phyloP scores from a whole-genome alignment of 768 basidiomycete species.

The Pulveroboletus frians region DNA sequence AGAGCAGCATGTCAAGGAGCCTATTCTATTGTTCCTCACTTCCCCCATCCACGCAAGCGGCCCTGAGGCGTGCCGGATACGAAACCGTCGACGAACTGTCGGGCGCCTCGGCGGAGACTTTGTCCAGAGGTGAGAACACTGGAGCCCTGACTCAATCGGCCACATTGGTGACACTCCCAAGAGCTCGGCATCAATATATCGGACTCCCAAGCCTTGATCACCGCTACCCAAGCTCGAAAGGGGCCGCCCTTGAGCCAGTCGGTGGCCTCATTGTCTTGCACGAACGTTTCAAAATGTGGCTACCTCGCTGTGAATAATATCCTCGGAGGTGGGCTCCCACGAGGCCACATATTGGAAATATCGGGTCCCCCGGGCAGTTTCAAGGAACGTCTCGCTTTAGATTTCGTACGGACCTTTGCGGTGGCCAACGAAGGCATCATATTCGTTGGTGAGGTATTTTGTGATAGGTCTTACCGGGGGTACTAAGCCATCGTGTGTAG shows the following conservation, averaged over 20 bases:
- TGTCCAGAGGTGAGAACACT: slow-evolving; percentile 45
- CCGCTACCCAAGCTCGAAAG: slow-evolving; percentile 34
- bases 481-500: slow-evolving; percentile 24
- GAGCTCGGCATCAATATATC: slow-evolving; percentile 47
- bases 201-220: slow-evolving; percentile 44
- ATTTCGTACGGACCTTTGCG: slow-evolving; percentile 46
- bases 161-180: slow-evolving; percentile 21
- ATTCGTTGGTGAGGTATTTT: slow-evolving; percentile 50
- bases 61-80: slow-evolving; percentile 51
- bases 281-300: slow-evolving; percentile 15
- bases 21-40: slow-evolving; percentile 43
- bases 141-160: background rate
- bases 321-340: slow-evolving; percentile 57
- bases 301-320: slow-evolving; percentile 52
- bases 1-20: slow-evolving; percentile 34
- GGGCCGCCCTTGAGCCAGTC: slow-evolving; percentile 47
- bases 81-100: slow-evolving; percentile 51
- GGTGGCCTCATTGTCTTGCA: slow-evolving; percentile 40
- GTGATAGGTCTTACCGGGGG: background rate
- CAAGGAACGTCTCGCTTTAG: slow-evolving; percentile 52
- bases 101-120: slow-evolving; percentile 37
- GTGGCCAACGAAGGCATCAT: slow-evolving; percentile 48
- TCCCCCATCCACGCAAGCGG: slow-evolving; percentile 40
- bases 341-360: slow-evolving; percentile 63
- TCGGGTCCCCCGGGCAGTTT: slow-evolving; percentile 72